These are phyloP conservation scores for Primulina tabacum DNA, from an alignment of 257 asterid genomes.

Conservation along the genomic window DNA sequence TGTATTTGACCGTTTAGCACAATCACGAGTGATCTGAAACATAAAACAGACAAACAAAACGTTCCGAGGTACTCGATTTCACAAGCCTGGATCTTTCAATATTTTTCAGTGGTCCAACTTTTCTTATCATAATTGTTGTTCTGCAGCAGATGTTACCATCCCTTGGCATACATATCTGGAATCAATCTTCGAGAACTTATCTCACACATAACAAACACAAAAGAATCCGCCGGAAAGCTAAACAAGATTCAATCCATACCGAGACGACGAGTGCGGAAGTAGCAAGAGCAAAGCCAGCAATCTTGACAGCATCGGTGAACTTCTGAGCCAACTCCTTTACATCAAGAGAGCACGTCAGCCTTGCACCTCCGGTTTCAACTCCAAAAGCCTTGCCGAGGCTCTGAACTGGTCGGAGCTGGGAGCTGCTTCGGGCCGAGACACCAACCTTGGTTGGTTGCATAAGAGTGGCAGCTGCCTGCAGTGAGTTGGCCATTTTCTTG, in stretches of 20 bases:
- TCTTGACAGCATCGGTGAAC: slow-evolving; percentile 84
- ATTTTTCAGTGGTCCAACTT: neutral
- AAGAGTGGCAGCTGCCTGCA: slow-evolving; percentile 89
- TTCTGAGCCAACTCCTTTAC: slow-evolving; percentile 76
- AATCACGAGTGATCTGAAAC: neutral
- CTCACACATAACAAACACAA: too few relatives aligned
- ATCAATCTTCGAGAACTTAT: too few relatives aligned
- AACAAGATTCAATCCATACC: slow-evolving; percentile 33
- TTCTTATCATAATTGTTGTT: too few relatives aligned
- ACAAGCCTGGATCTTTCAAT: too few relatives aligned
- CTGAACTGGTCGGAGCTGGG: slow-evolving; percentile 57
- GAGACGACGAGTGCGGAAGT: slow-evolving; percentile 92
- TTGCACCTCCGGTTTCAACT: slow-evolving; percentile 43
- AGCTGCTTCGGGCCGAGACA: slow-evolving; percentile 46
- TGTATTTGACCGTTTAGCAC: neutral
- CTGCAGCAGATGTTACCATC: too few relatives aligned
- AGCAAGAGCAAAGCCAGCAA: slow-evolving; percentile 97
- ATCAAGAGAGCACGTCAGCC: slow-evolving; percentile 79
- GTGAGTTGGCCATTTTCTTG: slow-evolving; percentile 67
- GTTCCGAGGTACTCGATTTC: too few relatives aligned
- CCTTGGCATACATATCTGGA: too few relatives aligned
- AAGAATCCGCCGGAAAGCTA: neutral
- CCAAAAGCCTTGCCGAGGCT: slow-evolving; percentile 60
- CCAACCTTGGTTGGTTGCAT: slow-evolving; percentile 82
- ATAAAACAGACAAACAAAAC: neutral